These are phyloP conservation scores for Millerozyma miso DNA, from an alignment of 805 yeast species.

Conservation along the genomic window DNA sequence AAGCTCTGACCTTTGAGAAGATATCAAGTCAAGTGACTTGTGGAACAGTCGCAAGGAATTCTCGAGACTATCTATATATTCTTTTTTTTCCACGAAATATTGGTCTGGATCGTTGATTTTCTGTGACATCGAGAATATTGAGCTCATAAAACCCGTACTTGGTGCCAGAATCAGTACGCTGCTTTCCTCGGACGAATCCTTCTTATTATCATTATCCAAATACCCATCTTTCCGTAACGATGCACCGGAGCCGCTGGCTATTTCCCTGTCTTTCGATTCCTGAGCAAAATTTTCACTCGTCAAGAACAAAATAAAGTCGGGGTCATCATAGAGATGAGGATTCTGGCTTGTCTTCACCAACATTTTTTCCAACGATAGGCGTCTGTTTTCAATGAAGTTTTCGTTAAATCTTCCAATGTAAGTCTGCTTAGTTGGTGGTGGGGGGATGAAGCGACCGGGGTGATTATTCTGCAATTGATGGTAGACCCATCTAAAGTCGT, in stretches of 20 bases:
- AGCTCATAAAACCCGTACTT: slow-evolving; percentile 47
- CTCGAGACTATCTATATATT: slow-evolving; percentile 68
- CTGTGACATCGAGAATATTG: slow-evolving; percentile 63
- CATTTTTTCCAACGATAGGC: slow-evolving; percentile 85
- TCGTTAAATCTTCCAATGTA: slow-evolving; percentile 88
- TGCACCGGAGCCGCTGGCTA: slow-evolving; percentile 51
- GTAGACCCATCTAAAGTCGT: slow-evolving; percentile 92
- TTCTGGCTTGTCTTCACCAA: slow-evolving; percentile 62
- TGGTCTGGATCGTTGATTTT: slow-evolving; percentile 76
- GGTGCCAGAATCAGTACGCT: slow-evolving; percentile 16
- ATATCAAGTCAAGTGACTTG: slow-evolving; percentile 68
- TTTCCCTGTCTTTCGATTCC: slow-evolving; percentile 70
- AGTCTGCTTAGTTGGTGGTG: slow-evolving; percentile 93
- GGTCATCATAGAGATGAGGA: slow-evolving; percentile 58
- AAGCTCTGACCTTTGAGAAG: slow-evolving; percentile 72
- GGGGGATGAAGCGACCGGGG: slow-evolving; percentile 86
- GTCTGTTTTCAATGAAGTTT: slow-evolving; percentile 81
- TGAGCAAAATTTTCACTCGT: slow-evolving; percentile 64
- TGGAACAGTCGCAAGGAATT: slow-evolving; percentile 64
- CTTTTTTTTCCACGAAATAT: slow-evolving; percentile 66
- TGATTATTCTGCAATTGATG: slow-evolving; percentile 81
- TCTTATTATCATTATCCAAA: slow-evolving; percentile 37
- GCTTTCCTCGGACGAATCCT: slow-evolving; percentile 24
- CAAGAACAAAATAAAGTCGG: slow-evolving; percentile 74
- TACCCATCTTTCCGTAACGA: slow-evolving; percentile 29